Conservation (phyloP, 495 filamentous ascomycete genomes). For the Tuber aestivum region DNA sequence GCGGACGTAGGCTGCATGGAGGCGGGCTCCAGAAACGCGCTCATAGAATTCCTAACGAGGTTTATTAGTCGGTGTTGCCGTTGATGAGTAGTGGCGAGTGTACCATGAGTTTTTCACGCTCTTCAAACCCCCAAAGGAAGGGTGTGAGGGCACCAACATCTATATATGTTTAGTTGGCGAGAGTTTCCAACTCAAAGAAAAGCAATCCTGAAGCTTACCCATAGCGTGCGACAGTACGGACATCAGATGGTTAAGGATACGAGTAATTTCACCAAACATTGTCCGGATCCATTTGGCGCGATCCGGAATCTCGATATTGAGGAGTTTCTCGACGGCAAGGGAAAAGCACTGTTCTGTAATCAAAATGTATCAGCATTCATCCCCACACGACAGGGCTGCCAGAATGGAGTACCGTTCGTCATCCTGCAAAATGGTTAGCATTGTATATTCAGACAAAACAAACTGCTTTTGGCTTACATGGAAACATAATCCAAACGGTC, state of each 20-base stretch:
- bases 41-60: constrained; percentile 90
- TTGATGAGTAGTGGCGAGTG: constrained; percentile 33
- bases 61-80: constrained; percentile 39
- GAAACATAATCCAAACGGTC: constrained; percentile 98
- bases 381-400: not conserved
- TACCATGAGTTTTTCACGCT: constrained; percentile 99
- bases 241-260: constrained; percentile 97
- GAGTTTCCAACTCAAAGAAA: not conserved
- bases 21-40: constrained; percentile 93
- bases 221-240: constrained; percentile 96
- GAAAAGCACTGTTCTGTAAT: constrained; percentile 98
- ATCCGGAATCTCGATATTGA: constrained; percentile 94
- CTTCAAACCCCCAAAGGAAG: constrained; percentile 99
- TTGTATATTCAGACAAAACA: not conserved
- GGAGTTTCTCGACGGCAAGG: constrained; percentile 91
- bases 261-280: constrained; percentile 92
- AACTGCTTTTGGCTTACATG: constrained; percentile 52
- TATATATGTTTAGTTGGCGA: constrained; percentile 7
- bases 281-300: constrained; percentile 96
- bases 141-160: constrained; percentile 97
- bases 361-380: constrained; percentile 46
- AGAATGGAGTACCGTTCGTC: not conserved
- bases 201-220: constrained; percentile 41
- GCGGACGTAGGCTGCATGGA: constrained; percentile 96
- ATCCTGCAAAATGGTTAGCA: not conserved